Evolutionary conservation across 2,329 filamentous ascomycete species (phyloP).

Genomic region (Colletotrichum liaoningense): DNA sequence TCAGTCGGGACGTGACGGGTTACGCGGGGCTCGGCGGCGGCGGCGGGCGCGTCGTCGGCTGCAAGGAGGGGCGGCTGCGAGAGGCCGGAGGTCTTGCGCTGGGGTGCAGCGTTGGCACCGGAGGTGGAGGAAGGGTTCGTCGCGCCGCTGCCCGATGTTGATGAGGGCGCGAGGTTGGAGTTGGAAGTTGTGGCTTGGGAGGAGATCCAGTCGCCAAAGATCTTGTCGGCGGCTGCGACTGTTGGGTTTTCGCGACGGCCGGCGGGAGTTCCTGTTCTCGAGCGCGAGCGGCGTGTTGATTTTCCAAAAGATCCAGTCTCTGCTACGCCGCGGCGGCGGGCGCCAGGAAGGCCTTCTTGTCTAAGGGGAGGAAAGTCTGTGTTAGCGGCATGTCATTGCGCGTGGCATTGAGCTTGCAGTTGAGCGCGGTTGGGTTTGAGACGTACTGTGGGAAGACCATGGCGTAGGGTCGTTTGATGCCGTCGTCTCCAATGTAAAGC

Average conservation of each 20-base stretch:
- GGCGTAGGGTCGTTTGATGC: slow-evolving; percentile 73
- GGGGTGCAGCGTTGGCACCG: slow-evolving; percentile 29
- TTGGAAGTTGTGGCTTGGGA: slow-evolving; percentile 51
- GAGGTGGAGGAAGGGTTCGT: neutral
- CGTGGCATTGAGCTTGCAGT: neutral
- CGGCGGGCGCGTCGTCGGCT: slow-evolving; percentile 50
- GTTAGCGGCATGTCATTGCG: slow-evolving; percentile 28
- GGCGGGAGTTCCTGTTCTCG: slow-evolving; percentile 68
- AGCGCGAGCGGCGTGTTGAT: slow-evolving; percentile 72
- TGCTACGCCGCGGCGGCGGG: slow-evolving; percentile 63
- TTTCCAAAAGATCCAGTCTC: slow-evolving; percentile 76
- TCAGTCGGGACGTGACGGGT: slow-evolving; percentile 69
- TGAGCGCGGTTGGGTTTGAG: neutral
- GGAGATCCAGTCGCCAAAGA: slow-evolving; percentile 70
- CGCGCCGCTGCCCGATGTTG: slow-evolving; percentile 1
- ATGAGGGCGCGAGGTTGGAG: slow-evolving; percentile 34
- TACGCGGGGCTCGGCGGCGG: slow-evolving; percentile 43
- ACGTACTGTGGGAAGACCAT: slow-evolving; percentile 74
- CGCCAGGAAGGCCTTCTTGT: slow-evolving; percentile 63
- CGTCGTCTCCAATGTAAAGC: slow-evolving; percentile 74
- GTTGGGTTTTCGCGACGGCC: slow-evolving; percentile 69
- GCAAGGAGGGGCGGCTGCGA: slow-evolving; percentile 47
- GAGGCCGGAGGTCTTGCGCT: slow-evolving; percentile 50
- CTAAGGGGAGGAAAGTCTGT: slow-evolving; percentile 45
- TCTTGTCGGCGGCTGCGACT: slow-evolving; percentile 69